These are phyloP conservation scores for Breynia disticha DNA, from an alignment of 441 rosid genomes.

Conservation along the genomic window DNA sequence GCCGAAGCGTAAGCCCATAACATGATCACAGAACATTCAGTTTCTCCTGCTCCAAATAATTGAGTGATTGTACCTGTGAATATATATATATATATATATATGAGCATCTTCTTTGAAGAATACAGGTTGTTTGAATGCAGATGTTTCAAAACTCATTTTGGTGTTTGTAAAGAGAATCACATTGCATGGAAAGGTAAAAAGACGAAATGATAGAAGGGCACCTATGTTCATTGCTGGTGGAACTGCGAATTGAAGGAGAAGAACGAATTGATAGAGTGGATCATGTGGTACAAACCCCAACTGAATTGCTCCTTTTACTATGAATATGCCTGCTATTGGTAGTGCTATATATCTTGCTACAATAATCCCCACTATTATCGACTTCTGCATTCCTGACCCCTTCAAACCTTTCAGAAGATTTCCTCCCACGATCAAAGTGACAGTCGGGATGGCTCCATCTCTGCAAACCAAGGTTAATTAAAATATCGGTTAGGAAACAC, in stretches of 20 bases:
- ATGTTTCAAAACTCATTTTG: background rate
- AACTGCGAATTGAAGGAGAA: conserved; percentile 45
- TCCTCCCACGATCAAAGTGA: conserved; percentile 65
- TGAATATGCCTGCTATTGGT: conserved; percentile 47
- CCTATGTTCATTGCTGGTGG: conserved; percentile 51
- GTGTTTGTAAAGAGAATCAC: no score
- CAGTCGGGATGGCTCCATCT: conserved; percentile 60
- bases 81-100: no score
- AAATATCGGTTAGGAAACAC: background rate
- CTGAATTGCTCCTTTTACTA: conserved; percentile 37
- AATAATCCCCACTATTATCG: conserved; percentile 41
- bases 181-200: background rate
- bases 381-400: conserved; percentile 34
- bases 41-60: conserved; percentile 42
- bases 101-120: background rate
- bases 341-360: conserved; percentile 42
- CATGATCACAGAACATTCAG: conserved; percentile 48
- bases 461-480: conserved; percentile 21
- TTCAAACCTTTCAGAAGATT: conserved; percentile 60
- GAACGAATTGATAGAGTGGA: conserved; percentile 40
- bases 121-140: background rate
- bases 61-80: conserved; percentile 42
- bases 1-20: conserved; percentile 44
- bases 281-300: conserved; percentile 32
- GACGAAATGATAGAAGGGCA: background rate